Evolutionary conservation across 805 yeast species (phyloP).

Genomic region (Kodamaea neixiangensis): DNA sequence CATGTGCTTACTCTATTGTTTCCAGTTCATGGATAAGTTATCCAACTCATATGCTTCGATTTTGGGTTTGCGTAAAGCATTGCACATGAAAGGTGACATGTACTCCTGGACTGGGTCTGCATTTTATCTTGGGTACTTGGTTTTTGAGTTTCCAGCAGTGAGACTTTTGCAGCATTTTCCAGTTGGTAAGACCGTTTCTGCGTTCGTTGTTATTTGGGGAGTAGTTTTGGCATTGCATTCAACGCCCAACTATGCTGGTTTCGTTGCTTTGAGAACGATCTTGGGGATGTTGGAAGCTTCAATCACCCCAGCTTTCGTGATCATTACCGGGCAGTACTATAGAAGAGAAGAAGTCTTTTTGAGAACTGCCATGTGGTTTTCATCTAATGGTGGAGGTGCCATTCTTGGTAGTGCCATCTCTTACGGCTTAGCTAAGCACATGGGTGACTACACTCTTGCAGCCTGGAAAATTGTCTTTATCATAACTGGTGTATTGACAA

Average conservation of each 20-base stretch:
- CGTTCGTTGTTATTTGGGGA: conserved; percentile 64
- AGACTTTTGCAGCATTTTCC: conserved; percentile 56
- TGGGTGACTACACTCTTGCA: conserved; percentile 37
- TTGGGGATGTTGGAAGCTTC: conserved; percentile 42
- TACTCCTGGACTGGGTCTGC: conserved; percentile 48
- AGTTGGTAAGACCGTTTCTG: conserved; percentile 51
- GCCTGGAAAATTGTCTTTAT: conserved; percentile 66
- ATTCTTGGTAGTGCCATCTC: conserved; percentile 55
- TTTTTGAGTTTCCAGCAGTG: conserved; percentile 53
- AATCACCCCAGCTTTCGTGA: conserved; percentile 43
- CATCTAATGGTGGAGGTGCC: conserved; percentile 38
- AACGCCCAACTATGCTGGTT: conserved; percentile 46
- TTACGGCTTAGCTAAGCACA: conserved; percentile 42
- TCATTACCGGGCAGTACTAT: conserved; percentile 38
- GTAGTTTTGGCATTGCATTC: conserved; percentile 52
- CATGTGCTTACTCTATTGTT: conserved; percentile 48
- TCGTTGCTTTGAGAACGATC: conserved; percentile 39
- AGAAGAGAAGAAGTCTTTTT: conserved; percentile 34
- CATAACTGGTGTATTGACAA: conserved; percentile 59
- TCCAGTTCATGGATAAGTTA: conserved; percentile 63
- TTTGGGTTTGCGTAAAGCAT: conserved; percentile 49
- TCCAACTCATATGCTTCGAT: conserved; percentile 55
- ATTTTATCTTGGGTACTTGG: conserved; percentile 58
- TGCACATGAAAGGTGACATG: conserved; percentile 45
- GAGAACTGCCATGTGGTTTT: conserved; percentile 38